Evolutionary conservation across 2,329 filamentous ascomycete genomes (phyloP).

Genomic region (Fusarium sp.): DNA sequence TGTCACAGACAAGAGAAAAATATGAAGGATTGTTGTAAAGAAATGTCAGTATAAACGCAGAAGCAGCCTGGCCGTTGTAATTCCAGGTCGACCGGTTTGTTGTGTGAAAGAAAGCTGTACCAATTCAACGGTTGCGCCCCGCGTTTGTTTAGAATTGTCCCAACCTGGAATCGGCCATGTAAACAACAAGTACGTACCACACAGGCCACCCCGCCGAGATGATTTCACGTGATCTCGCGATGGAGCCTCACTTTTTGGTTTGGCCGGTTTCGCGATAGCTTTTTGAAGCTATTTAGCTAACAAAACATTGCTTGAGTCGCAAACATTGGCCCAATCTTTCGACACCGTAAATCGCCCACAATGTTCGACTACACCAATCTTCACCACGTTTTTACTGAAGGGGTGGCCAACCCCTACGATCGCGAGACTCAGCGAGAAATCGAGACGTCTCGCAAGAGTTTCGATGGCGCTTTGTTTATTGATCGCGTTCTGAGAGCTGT

Average conservation of each 20-base stretch:
- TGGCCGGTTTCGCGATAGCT: slow-evolving; percentile 43
- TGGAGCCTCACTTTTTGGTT: slow-evolving; percentile 12
- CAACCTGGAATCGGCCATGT: slow-evolving; percentile 48
- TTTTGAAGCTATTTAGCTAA: slow-evolving; percentile 16
- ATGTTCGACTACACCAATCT: slow-evolving; percentile 77
- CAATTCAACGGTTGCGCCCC: slow-evolving; percentile 48
- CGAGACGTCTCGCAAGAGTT: slow-evolving; percentile 71
- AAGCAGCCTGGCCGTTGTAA: background rate
- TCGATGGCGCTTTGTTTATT: slow-evolving; percentile 80
- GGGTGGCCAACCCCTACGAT: slow-evolving; percentile 71
- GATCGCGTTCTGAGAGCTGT: slow-evolving; percentile 79
- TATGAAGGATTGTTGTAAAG: slow-evolving; percentile 2
- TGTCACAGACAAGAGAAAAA: slow-evolving; percentile 23
- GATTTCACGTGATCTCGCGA: slow-evolving; percentile 41
- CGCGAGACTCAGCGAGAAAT: slow-evolving; percentile 71
- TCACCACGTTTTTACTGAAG: slow-evolving; percentile 72
- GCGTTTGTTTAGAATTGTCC: slow-evolving; percentile 55
- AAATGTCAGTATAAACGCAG: slow-evolving; percentile 1
- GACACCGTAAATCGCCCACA: slow-evolving; percentile 7
- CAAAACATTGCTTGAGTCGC: slow-evolving; percentile 13
- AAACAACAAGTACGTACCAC: slow-evolving; percentile 50
- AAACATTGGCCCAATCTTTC: background rate
- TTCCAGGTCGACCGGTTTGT: slow-evolving; percentile 1
- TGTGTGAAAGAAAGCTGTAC: slow-evolving; percentile 22
- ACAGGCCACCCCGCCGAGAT: slow-evolving; percentile 9